These are phyloP conservation scores for Oidiodendron maius DNA, from an alignment of 495 filamentous ascomycete species.

Conservation along the genomic window DNA sequence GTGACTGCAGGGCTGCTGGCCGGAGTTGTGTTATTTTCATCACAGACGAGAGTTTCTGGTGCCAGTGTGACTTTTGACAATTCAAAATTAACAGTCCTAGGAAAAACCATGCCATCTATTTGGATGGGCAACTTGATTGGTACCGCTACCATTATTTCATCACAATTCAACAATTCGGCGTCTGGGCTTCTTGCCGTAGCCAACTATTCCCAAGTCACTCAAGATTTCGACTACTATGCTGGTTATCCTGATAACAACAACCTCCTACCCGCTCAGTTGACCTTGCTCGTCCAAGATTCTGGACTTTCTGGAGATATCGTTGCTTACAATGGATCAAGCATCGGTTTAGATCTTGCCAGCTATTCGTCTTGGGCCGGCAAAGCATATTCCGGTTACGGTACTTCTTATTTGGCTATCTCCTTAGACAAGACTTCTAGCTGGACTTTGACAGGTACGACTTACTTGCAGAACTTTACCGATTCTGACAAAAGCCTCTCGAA, in stretches of 20 bases:
- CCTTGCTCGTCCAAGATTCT: constrained; percentile 3
- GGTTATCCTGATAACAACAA: constrained; percentile 1
- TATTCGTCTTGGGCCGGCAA: constrained; percentile 5
- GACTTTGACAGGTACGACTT: constrained; percentile 9
- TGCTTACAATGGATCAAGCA: constrained; percentile 6
- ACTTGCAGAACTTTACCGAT: constrained; percentile 6
- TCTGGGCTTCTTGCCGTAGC: constrained; percentile 6
- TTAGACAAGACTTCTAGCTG: constrained; percentile 3
- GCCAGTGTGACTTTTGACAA: neutral
- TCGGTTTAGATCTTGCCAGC: constrained; percentile 2
- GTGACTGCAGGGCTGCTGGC: constrained; percentile 10
- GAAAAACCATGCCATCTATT: constrained; percentile 3
- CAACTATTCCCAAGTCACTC: constrained; percentile 12
- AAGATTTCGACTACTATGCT: constrained; percentile 16
- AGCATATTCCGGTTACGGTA: constrained; percentile 7
- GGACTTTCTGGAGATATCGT: constrained; percentile 5
- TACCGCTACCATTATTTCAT: too few species aligned
- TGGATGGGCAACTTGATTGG: constrained; percentile 13
- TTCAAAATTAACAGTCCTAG: constrained; percentile 4
- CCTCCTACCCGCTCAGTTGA: constrained; percentile 5
- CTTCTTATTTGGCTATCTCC: constrained; percentile 4
- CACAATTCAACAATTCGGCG: constrained; percentile 3
- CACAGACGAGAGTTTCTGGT: neutral
- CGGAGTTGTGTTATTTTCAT: constrained; percentile 9
- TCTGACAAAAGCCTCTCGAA: neutral